Base-by-base conservation (phyloP, 306 rosid species). In the Lablab purpureus region DNA sequence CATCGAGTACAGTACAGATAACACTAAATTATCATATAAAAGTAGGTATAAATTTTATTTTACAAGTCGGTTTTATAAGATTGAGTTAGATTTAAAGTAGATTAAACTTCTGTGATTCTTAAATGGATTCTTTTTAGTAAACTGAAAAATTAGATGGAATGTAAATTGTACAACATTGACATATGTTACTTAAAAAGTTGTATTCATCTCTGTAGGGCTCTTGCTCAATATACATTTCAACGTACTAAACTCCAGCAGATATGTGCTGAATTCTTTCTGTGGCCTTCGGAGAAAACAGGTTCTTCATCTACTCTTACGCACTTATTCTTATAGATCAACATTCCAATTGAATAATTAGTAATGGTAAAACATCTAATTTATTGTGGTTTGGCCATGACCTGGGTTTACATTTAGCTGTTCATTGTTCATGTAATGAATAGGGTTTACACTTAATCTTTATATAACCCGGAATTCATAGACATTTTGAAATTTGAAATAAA, bases 241-340 rank as follows among this genome's bases (percentile, higher is more conserved):
- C 97, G 77, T 25, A 63, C 49, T 80, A 66, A 87, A 80, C 77
- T 91, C 62, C 96, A 89, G 52, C 84, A 88, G 83, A 78, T 87
- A 68, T 93, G 97, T 40, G 77, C 75, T 41, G 87, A 80, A 78
- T 83, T 85, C 76, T 90, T 93, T 72, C 83, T 73, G 62, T 93
- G 96, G 97, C 80, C 90, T 80, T 70, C 84, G n/a, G 93, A 88
- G 75, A 93, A 76, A 88, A 93, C 92, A 88, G 97, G 96, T 93
- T 82, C 63, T 66, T 73, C 43, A 49, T 71, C 81, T 81, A 45
- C 55, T 80, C 76, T 67, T 52, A 76, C 56, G 15, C 49, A 32
- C 76, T 14, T 41, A 56, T 58, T 79, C 71, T 37, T 56, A 34
- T 60, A 28, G 23, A 15, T 30, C 22, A 30, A 3, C 45, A 62